Base-by-base conservation (phyloP, 2,329 filamentous ascomycete genomes). In the Aspergillus caelatus region DNA sequence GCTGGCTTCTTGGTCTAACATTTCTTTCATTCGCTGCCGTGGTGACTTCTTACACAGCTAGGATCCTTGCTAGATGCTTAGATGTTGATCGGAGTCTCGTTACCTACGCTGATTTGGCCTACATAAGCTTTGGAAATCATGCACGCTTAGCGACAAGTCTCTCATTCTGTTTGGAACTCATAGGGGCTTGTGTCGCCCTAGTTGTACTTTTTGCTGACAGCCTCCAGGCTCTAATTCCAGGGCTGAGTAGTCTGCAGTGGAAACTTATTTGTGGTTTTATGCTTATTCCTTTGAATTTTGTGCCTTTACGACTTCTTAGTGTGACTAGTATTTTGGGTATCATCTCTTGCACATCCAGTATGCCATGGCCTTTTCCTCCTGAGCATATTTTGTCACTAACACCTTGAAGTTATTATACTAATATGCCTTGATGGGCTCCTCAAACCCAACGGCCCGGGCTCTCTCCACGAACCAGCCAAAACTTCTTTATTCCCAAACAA, bases 251-350 rank as follows among this genome's bases (percentile, higher is more conserved):
- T 6, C 84, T 87, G 0, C 82, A 87, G 65, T 98, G 94, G 94
- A 98, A 98, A 79, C 82, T 94, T 36, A 78, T 96, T 34, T 96
- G 93, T 76, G 90, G 92, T 19, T 64, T 92, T 21, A 82, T 96
- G 60, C 82, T 98, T 68, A 82, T 96, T 62, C 91, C 93, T 14
- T 83, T 98, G 58, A 93, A 91, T 73, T 96, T 96, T 75, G 80
- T 96, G 39, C 94, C 95, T 1, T 80, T 98, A 64, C 88, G 92
- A 39, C 82, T 94, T 61, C 81, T 99, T 65, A 96, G 93, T 70
- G 93, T 97, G 72, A 97, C 93, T 30, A 96, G 93, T 75, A 89
- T 98, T 62, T 82, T 98, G 65, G 94, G 94, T n/a, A 96, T 99
- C 58, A 82, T 97, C 69, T 94, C 88, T 62, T 96, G 92, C 69